These are phyloP conservation scores for Geoglossum glabrum DNA, from an alignment of 495 filamentous ascomycete species.

Conservation along the genomic window DNA sequence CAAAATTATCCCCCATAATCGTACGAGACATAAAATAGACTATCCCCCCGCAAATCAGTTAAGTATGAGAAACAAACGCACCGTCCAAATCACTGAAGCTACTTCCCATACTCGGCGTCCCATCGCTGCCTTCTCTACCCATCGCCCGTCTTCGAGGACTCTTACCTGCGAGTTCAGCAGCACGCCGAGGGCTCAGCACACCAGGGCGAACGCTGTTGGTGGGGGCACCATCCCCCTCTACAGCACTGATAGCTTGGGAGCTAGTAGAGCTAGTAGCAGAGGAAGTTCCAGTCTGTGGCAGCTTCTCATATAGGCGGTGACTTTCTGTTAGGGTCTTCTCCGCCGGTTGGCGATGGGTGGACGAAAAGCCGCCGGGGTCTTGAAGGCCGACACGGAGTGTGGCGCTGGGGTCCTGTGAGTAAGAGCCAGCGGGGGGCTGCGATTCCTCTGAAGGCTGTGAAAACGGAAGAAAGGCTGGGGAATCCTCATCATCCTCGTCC, in stretches of 20 bases:
- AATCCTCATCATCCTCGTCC: slow-evolving; percentile 30
- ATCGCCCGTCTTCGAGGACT: slow-evolving; percentile 25
- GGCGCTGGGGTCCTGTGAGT: slow-evolving; percentile 33
- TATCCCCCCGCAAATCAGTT: background rate
- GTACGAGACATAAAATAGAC: background rate
- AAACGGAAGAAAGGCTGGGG: slow-evolving; percentile 59
- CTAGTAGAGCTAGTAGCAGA: slow-evolving; percentile 41
- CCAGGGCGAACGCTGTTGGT: slow-evolving; percentile 11
- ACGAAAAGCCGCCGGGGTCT: background rate
- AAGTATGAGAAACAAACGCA: slow-evolving; percentile 20
- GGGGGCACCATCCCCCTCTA: slow-evolving; percentile 10
- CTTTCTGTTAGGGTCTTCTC: background rate
- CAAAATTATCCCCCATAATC: background rate
- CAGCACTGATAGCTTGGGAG: slow-evolving; percentile 18
- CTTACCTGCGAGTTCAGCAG: slow-evolving; percentile 33
- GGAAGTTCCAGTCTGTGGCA: slow-evolving; percentile 11
- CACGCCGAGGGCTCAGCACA: slow-evolving; percentile 31
- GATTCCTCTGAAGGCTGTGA: slow-evolving; percentile 7
- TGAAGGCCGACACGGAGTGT: slow-evolving; percentile 36
- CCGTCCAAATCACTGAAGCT: slow-evolving; percentile 95
- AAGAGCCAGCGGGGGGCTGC: slow-evolving; percentile 9
- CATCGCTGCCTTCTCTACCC: slow-evolving; percentile 55
- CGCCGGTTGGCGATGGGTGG: background rate
- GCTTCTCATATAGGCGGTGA: background rate
- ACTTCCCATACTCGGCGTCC: slow-evolving; percentile 87